Evolutionary conservation across 169 alveolate species (phyloP).

Genomic region (Plasmodium cynomolgi): DNA sequence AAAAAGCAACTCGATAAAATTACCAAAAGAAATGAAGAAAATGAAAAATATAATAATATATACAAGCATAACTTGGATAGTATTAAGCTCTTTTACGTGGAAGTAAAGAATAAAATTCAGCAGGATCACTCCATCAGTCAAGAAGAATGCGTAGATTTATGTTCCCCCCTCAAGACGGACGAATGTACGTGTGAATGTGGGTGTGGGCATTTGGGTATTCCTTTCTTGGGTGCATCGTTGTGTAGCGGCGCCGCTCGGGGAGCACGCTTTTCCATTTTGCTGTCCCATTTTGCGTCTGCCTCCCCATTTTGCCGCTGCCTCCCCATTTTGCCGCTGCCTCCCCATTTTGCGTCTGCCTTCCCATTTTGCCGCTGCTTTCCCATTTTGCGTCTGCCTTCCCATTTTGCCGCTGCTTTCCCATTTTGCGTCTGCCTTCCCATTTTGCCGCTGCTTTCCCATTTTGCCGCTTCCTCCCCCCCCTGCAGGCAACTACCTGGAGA

Average conservation of each 20-base stretch:
- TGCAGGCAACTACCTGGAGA: slow-evolving; percentile 69
- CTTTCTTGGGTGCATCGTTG: not conserved
- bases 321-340: not conserved
- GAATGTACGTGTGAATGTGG: not conserved
- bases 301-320: not conserved
- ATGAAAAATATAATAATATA: slow-evolving; percentile 38
- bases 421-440: not conserved
- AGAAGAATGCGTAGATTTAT: slow-evolving; percentile 21
- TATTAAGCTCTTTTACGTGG: slow-evolving; percentile 29
- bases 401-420: not conserved
- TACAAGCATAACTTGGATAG: slow-evolving; percentile 40
- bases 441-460: not conserved
- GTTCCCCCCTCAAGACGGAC: slow-evolving; percentile 38
- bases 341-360: not conserved
- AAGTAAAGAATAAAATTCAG: slow-evolving; percentile 17
- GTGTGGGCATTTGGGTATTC: not conserved
- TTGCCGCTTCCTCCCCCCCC: not conserved
- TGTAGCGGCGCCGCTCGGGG: not conserved
- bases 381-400: not conserved
- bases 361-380: no score
- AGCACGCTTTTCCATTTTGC: not conserved
- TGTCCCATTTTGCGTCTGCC: not conserved
- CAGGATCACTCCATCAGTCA: slow-evolving; percentile 11
- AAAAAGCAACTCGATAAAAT: slow-evolving; percentile 66
- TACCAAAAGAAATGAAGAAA: slow-evolving; percentile 61